phyloP scores from a whole-genome alignment of 805 yeast species.

The Myxozyma neotropica region DNA sequence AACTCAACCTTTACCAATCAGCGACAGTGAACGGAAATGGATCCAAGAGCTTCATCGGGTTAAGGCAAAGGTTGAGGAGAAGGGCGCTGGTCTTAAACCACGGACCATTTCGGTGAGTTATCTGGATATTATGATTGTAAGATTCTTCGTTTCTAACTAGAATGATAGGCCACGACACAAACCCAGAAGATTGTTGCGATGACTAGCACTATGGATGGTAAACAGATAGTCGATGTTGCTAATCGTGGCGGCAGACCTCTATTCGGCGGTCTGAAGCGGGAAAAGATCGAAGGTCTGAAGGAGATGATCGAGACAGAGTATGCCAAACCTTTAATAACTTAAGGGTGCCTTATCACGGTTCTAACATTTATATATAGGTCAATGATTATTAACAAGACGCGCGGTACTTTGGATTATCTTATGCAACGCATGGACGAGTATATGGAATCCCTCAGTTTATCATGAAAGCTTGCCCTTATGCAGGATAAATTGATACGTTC shows the following conservation, averaged over 20 bases:
- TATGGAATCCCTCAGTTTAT: slow-evolving; percentile 5
- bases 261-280: slow-evolving; percentile 12
- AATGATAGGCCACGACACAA: slow-evolving; percentile 17
- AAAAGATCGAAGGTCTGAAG: slow-evolving; percentile 10
- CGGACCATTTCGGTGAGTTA: slow-evolving; percentile 8
- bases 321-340: not conserved
- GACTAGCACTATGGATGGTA: slow-evolving; percentile 1
- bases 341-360: not conserved
- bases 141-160: not conserved
- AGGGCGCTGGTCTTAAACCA: slow-evolving; percentile 17
- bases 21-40: slow-evolving; percentile 51
- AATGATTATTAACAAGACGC: slow-evolving; percentile 14
- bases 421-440: slow-evolving; percentile 3
- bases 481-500: too few species aligned
- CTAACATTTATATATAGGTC: slow-evolving; percentile 16
- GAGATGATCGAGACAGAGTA: slow-evolving; percentile 27
- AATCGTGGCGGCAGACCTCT: not conserved
- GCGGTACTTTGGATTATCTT: slow-evolving; percentile 9
- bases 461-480: too few species aligned
- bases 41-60: slow-evolving; percentile 49
- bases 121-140: not conserved
- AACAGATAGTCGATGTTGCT: not conserved
- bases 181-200: slow-evolving; percentile 13
- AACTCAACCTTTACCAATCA: slow-evolving; percentile 43
- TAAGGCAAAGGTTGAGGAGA: slow-evolving; percentile 35